Evolutionary conservation across 768 basidiomycete genomes (phyloP).

Genomic region (Cystobasidium ongulense): DNA sequence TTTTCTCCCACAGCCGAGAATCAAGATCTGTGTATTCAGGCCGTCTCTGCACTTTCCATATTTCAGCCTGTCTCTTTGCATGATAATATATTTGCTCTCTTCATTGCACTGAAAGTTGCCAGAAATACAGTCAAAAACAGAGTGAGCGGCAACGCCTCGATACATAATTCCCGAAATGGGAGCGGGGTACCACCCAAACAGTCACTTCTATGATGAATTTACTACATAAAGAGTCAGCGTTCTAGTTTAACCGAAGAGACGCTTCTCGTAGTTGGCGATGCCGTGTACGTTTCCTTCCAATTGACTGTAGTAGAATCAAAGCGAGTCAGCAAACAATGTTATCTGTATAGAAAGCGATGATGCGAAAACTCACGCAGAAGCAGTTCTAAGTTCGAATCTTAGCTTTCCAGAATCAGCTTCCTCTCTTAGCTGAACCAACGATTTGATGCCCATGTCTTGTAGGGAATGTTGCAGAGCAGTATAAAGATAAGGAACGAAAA

Average conservation of each 20-base stretch:
- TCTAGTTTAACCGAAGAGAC: constrained; percentile 24
- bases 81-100: neutral
- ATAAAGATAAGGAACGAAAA: constrained; percentile 64
- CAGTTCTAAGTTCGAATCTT: constrained; percentile 84
- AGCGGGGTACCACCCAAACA: neutral
- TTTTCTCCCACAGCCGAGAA: too few species aligned
- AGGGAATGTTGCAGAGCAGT: constrained; percentile 57
- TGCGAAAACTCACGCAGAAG: constrained; percentile 56
- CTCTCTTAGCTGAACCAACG: constrained; percentile 58
- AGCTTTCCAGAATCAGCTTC: constrained; percentile 61
- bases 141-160: neutral
- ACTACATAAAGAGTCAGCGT: too few species aligned
- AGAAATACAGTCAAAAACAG: constrained; percentile 1
- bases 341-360: neutral
- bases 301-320: constrained; percentile 11
- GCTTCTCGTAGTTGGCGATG: constrained; percentile 29
- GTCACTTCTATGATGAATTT: too few species aligned
- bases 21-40: too few species aligned
- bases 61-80: too few species aligned
- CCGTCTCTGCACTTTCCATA: too few species aligned
- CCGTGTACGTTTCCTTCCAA: constrained; percentile 27
- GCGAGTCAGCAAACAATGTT: neutral
- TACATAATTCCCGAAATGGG: neutral
- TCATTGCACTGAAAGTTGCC: too few species aligned
- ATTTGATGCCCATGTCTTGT: constrained; percentile 80